phyloP scores from a whole-genome alignment of 768 basidiomycete species.

The Neoboletus subvelutipes region DNA sequence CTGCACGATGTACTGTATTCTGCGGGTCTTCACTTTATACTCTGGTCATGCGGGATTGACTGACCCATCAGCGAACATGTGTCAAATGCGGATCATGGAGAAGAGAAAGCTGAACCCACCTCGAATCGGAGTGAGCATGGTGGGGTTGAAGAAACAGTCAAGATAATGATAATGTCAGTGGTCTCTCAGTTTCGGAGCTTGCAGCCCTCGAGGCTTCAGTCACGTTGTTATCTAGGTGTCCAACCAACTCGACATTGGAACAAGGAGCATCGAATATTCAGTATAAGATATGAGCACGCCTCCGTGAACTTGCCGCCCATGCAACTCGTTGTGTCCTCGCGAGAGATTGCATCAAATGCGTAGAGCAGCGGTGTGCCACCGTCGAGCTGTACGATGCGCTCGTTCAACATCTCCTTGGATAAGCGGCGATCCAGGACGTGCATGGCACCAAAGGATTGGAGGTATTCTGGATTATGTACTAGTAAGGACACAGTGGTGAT shows the following conservation, averaged over 20 bases:
- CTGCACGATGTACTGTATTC: not conserved
- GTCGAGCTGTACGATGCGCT: not conserved
- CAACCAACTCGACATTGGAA: not conserved
- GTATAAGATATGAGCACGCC: not conserved
- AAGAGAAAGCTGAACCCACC: not conserved
- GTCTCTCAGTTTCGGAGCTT: no score
- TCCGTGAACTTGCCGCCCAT: slow-evolving; percentile 24
- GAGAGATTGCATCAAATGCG: slow-evolving; percentile 31
- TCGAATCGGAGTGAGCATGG: not conserved
- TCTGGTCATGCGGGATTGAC: not conserved
- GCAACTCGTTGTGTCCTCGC: slow-evolving; percentile 26
- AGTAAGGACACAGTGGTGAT: slow-evolving; percentile 36
- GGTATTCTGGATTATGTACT: slow-evolving; percentile 28
- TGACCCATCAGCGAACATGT: not conserved
- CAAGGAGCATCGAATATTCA: not conserved
- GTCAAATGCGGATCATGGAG: not conserved
- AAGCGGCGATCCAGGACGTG: slow-evolving; percentile 33
- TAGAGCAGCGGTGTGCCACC: not conserved
- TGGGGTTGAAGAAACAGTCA: no score
- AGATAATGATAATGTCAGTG: no score
- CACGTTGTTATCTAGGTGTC: no score
- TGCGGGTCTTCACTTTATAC: not conserved
- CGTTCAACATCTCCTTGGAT: not conserved
- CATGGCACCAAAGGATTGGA: slow-evolving; percentile 35
- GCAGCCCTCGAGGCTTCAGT: no score